These are phyloP conservation scores for Hypomontagnella monticulosa DNA, from an alignment of 495 filamentous ascomycete species.

Conservation along the genomic window DNA sequence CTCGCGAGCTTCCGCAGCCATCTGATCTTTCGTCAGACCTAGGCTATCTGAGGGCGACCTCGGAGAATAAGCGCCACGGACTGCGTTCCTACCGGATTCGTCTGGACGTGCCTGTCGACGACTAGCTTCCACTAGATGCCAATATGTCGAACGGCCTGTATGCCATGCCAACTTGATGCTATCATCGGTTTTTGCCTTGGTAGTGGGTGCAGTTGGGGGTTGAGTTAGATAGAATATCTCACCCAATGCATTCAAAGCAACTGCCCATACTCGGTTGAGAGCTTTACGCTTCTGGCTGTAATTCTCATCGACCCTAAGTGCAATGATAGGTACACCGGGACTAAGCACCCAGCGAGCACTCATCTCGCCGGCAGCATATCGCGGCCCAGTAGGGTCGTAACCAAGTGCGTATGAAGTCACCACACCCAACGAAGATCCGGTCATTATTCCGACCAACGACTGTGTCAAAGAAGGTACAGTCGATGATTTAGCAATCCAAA, in stretches of 20 bases:
- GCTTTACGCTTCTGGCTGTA: conserved; percentile 74
- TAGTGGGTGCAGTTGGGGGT: conserved; percentile 60
- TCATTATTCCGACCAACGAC: conserved; percentile 81
- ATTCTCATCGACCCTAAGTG: conserved; percentile 83
- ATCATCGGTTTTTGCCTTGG: conserved; percentile 61
- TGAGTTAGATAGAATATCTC: conserved; percentile 87
- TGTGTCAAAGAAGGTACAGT: conserved; percentile 75
- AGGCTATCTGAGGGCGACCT: conserved; percentile 65
- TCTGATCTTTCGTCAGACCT: conserved; percentile 73
- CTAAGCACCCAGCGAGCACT: conserved; percentile 89
- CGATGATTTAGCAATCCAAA: conserved; percentile 92
- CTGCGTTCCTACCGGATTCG: conserved; percentile 68
- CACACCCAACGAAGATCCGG: conserved; percentile 87
- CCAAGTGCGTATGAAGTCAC: conserved; percentile 84
- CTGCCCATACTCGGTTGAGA: conserved; percentile 81
- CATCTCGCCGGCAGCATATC: conserved; percentile 75
- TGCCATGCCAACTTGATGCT: conserved; percentile 73
- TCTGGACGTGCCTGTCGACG: conserved; percentile 70
- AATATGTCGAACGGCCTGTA: conserved; percentile 77
- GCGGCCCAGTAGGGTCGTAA: conserved; percentile 69
- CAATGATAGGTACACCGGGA: conserved; percentile 91
- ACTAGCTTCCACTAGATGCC: conserved; percentile 81
- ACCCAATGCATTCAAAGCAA: conserved; percentile 88
- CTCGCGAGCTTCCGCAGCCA: conserved; percentile 77
- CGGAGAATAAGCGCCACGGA: conserved; percentile 59